A percentile compares a stretch with the other conserved stretches of the same genome.
These are phyloP conservation scores for Aspergillus sp. DNA, from an alignment of 2,329 filamentous ascomycete genomes.

Conservation along the genomic window DNA sequence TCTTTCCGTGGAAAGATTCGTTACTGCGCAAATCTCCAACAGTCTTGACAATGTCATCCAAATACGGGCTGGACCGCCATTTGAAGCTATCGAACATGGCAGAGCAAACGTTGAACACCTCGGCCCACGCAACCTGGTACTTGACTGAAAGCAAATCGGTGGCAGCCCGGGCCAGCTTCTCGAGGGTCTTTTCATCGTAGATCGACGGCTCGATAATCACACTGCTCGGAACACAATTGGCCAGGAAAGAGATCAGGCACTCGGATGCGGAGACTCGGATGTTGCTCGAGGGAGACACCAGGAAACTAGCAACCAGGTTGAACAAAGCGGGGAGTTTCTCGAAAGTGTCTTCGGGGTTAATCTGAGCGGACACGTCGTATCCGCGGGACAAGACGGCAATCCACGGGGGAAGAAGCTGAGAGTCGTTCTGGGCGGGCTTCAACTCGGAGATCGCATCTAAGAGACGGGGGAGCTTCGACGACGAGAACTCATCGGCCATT, in stretches of 20 bases:
- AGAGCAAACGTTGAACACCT: slow-evolving; percentile 84
- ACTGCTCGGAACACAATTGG: slow-evolving; percentile 78
- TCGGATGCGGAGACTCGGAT: slow-evolving; percentile 93
- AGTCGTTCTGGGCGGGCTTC: slow-evolving; percentile 87
- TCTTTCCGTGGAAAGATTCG: slow-evolving; percentile 86
- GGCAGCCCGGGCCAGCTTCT: slow-evolving; percentile 68
- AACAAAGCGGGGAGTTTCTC: slow-evolving; percentile 84
- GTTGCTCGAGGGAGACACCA: slow-evolving; percentile 84
- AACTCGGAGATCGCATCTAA: slow-evolving; percentile 89
- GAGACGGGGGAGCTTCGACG: slow-evolving; percentile 80
- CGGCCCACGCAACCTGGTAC: slow-evolving; percentile 90
- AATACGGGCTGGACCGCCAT: slow-evolving; percentile 77
- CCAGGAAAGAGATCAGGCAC: slow-evolving; percentile 87
- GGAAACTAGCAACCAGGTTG: slow-evolving; percentile 70
- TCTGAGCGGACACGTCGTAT: slow-evolving; percentile 86
- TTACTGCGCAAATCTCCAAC: slow-evolving; percentile 85
- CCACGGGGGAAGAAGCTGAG: slow-evolving; percentile 91
- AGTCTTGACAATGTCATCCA: slow-evolving; percentile 69
- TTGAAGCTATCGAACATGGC: slow-evolving; percentile 82
- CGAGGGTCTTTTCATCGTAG: slow-evolving; percentile 84
- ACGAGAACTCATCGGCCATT: slow-evolving; percentile 82
- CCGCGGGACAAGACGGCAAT: slow-evolving; percentile 91
- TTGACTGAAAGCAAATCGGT: slow-evolving; percentile 78
- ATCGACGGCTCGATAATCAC: slow-evolving; percentile 85
- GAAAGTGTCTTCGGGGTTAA: slow-evolving; percentile 87